A percentile compares a stretch with the other conserved stretches of the same genome.
These are phyloP conservation scores for Venturia nashicola DNA, from an alignment of 2,329 filamentous ascomycete species.

Conservation along the genomic window DNA sequence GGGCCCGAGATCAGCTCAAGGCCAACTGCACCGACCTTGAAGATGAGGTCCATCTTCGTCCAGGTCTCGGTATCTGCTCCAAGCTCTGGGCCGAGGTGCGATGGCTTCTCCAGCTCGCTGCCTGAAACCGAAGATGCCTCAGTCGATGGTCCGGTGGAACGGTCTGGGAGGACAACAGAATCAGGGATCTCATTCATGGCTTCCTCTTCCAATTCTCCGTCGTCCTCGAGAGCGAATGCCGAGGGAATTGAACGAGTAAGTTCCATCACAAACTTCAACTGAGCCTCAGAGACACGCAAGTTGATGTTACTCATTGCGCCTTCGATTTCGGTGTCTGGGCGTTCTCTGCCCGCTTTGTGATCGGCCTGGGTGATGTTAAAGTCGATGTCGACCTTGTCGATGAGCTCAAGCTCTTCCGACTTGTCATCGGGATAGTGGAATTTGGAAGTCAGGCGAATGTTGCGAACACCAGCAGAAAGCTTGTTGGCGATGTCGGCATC, in stretches of 20 bases:
- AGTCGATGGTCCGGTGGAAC: too few species aligned
- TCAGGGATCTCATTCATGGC: conserved; percentile 60
- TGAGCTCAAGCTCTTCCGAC: conserved; percentile 84
- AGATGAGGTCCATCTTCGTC: conserved; percentile 91
- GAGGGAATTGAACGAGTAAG: conserved; percentile 78
- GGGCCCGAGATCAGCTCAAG: conserved; percentile 74
- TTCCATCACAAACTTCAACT: conserved; percentile 79
- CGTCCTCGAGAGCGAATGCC: conserved; percentile 66
- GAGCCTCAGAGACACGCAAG: conserved; percentile 75
- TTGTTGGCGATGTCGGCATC: conserved; percentile 72
- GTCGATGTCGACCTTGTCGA: conserved; percentile 89
- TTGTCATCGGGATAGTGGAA: conserved; percentile 65
- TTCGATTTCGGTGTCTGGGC: conserved; percentile 84
- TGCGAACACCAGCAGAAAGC: conserved; percentile 79
- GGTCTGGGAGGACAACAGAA: conserved; percentile 38
- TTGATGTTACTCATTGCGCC: conserved; percentile 91
- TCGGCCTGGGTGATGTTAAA: conserved; percentile 90
- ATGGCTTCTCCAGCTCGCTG: too few species aligned
- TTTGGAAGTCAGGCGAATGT: conserved; percentile 79
- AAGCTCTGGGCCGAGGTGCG: conserved; percentile 50
- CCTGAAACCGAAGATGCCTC: too few species aligned
- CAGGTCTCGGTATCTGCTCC: conserved; percentile 58
- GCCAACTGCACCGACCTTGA: conserved; percentile 77
- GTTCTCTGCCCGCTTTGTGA: conserved; percentile 61
- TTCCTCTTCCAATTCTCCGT: conserved; percentile 56